Percentiles rank a stretch among this genome's conserved stretches.
Conservation (phyloP, 2,329 filamentous ascomycete genomes). For the Tolypocladium cylindrosporum region DNA sequence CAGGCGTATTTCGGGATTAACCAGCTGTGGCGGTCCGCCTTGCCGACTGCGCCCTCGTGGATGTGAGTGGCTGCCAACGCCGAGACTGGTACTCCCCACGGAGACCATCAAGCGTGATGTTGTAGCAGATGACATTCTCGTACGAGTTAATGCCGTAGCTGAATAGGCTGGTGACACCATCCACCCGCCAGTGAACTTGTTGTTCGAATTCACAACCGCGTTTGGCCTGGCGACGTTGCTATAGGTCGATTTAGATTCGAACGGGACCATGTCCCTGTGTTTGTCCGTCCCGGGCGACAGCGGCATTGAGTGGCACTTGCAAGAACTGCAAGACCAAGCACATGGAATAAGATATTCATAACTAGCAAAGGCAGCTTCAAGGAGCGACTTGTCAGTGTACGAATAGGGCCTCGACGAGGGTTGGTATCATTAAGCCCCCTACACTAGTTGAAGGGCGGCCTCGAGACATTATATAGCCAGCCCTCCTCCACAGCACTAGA, state of each 20-base stretch:
- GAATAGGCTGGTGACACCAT: constrained; percentile 36
- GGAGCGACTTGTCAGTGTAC: neutral
- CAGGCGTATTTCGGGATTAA: neutral
- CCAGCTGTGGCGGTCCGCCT: constrained; percentile 37
- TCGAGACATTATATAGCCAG: neutral
- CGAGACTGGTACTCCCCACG: constrained; percentile 37
- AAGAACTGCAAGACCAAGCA: neutral
- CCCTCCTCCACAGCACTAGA: neutral
- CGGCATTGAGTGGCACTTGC: neutral
- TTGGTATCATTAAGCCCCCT: neutral
- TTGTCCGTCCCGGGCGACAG: neutral
- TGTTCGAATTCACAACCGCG: too few relatives aligned
- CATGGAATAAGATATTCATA: neutral
- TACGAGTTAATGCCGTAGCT: constrained; percentile 41
- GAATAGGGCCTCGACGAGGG: neutral
- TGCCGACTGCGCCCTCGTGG: constrained; percentile 36
- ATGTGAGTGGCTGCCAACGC: constrained; percentile 45
- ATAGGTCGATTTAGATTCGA: neutral
- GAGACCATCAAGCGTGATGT: constrained; percentile 40
- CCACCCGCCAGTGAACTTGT: constrained; percentile 23
- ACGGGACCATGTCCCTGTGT: neutral
- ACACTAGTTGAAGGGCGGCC: neutral
- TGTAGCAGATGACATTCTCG: constrained; percentile 32
- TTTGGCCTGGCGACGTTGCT: neutral
- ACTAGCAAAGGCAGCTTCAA: neutral